Conservation (phyloP, 1,139 yeast genomes). For the Arxiozyma heterogenica region DNA sequence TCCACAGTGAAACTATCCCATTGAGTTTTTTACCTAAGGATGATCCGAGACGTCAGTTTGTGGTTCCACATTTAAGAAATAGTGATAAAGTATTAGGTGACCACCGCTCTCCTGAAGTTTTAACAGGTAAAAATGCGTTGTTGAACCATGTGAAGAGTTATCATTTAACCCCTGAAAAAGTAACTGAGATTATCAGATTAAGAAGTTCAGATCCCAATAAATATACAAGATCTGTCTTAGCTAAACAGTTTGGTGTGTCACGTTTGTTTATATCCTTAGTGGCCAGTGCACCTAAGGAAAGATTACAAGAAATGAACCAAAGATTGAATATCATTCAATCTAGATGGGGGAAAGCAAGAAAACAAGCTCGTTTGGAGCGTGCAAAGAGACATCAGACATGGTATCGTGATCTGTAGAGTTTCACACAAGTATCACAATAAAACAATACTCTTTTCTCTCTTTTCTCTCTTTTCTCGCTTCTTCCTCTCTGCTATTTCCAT, state of each 20-base stretch:
- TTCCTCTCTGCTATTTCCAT: background rate
- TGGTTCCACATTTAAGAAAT: background rate
- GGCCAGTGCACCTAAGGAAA: conserved; percentile 36
- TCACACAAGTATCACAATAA: background rate
- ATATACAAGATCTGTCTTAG: conserved; percentile 63
- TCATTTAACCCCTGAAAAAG: conserved; percentile 52
- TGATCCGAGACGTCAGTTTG: conserved; percentile 21
- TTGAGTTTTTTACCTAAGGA: conserved; percentile 24
- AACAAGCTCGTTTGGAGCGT: conserved; percentile 44
- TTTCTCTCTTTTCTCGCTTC: background rate
- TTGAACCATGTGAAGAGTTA: conserved; percentile 39
- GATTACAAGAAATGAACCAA: conserved; percentile 37
- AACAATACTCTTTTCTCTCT: background rate
- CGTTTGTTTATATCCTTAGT: conserved; percentile 47
- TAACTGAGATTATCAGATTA: conserved; percentile 50
- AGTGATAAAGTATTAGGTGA: background rate
- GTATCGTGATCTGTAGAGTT: conserved; percentile 41
- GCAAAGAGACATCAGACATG: conserved; percentile 49
- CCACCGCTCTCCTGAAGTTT: conserved; percentile 18
- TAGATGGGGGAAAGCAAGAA: conserved; percentile 42
- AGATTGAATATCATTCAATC: conserved; percentile 37
- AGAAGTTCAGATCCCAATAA: conserved; percentile 52
- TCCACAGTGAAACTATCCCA: conserved; percentile 30
- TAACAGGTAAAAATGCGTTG: conserved; percentile 13
- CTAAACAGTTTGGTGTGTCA: conserved; percentile 52